phyloP scores from a whole-genome alignment of 306 rosid species.

The Begonia peltatifolia region DNA sequence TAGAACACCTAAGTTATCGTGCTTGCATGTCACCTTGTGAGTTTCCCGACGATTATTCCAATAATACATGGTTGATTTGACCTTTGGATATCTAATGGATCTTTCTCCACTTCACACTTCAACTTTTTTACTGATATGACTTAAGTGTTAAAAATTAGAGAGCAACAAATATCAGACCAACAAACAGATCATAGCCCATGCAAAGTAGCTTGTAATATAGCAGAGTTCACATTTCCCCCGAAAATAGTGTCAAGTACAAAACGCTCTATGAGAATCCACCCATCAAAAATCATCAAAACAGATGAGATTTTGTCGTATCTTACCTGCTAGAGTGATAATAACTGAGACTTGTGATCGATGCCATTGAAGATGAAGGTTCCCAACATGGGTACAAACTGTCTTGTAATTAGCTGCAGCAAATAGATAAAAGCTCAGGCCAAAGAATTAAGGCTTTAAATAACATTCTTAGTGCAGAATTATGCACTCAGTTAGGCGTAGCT shows the following conservation, averaged over 20 bases:
- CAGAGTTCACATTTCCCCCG: neutral
- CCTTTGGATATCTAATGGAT: too few relatives aligned
- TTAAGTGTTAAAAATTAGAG: neutral
- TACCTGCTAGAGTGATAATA: conserved; percentile 39
- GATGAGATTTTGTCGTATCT: too few relatives aligned
- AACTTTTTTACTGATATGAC: too few relatives aligned
- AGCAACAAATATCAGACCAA: neutral
- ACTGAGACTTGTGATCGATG: conserved; percentile 86
- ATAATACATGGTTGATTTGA: too few relatives aligned
- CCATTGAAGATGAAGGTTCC: conserved; percentile 89
- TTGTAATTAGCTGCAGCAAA: conserved; percentile 66
- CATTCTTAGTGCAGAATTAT: too few relatives aligned
- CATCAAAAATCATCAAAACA: neutral
- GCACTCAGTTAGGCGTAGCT: too few relatives aligned
- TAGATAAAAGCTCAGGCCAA: neutral
- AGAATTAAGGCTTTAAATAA: neutral
- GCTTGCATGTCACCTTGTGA: too few relatives aligned
- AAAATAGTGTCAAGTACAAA: neutral
- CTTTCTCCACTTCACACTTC: too few relatives aligned
- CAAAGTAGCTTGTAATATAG: too few relatives aligned
- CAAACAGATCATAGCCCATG: too few relatives aligned
- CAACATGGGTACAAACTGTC: conserved; percentile 84
- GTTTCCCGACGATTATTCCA: too few relatives aligned
- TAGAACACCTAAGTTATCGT: too few relatives aligned
- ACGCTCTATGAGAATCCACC: neutral